Conservation (phyloP, 163 green algal species). For the Scenedesmus sp. region DNA sequence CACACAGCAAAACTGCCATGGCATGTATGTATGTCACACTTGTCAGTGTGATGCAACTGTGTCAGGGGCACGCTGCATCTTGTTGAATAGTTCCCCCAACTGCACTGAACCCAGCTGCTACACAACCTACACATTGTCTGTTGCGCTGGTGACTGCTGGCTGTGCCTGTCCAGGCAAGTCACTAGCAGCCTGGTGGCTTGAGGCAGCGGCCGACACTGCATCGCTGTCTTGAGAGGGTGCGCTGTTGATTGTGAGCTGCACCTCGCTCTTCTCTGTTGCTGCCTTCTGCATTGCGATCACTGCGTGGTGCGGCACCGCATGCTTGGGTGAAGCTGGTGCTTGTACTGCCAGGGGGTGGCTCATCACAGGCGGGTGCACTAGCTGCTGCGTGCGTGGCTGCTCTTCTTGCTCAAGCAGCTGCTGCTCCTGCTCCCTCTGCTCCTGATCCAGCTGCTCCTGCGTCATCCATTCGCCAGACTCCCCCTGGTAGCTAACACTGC, state of each 20-base stretch:
- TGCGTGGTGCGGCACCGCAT: background rate
- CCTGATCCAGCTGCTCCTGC: background rate
- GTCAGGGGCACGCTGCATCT: background rate
- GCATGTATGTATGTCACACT: background rate
- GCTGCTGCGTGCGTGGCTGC: background rate
- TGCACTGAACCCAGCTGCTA: background rate
- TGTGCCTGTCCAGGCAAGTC: background rate
- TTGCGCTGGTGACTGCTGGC: background rate
- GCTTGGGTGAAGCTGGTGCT: background rate
- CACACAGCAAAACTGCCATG: too few species aligned
- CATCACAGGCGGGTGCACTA: background rate
- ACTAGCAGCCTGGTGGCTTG: background rate
- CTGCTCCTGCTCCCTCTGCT: slow-evolving; percentile 12
- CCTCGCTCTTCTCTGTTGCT: background rate
- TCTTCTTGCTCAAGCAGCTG: background rate
- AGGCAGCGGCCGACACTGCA: background rate
- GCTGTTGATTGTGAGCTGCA: background rate
- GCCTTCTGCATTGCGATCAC: background rate
- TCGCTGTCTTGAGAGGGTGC: background rate
- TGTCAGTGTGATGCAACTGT: background rate
- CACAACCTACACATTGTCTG: background rate
- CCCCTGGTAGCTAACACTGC: background rate
- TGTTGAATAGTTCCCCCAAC: too few species aligned
- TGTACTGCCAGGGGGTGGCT: background rate
- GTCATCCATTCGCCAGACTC: background rate